Evolutionary conservation across 2,329 filamentous ascomycete species (phyloP), one percentile per base, ranked within the genome.

Genomic region (Neoascochyta sp.): DNA sequence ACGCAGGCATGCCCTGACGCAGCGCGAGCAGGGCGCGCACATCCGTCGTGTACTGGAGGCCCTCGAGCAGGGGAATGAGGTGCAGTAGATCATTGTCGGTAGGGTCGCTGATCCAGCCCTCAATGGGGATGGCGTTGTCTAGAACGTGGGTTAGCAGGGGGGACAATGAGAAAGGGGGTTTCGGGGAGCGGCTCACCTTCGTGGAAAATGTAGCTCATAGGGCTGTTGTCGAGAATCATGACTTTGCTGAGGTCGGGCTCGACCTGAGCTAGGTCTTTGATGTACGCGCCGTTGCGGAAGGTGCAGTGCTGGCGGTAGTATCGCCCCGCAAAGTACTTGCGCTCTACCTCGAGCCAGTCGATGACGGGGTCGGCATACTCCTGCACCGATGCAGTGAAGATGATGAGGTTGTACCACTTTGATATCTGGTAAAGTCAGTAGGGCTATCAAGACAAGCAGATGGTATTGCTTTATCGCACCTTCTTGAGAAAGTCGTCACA

Each of bases 51-150:
- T 96, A 95, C 68, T 96, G 92, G 55, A 98, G 68, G 11, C 87
- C 92, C 67, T 98, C 92, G 24, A 98, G 73, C 52, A 96, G 72
- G 17, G 92, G 92, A 36, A 98, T 81, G 38, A 98, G 74, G 64
- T 96, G 87, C 63, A 96, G 75, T 45, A 98, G 73, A 59, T 95
- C 90, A 60, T 89, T 92, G 66, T 98, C 92, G 15, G 92, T 96
- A 13, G 92, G 92, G 67, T 98, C 92, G 63, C 83, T 95, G 67
- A 98, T 96, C 92, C 92, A 98, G 57, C 92, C 92, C 69, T 96
- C 90, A 59, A 98, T 96, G 3, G 92, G 92, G 54, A 98, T 95
- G 28, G 92, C 92, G 68, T 98, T 98, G 64, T 98, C 92, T 98
- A n/a, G 55, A 36, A 27, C 24, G 17, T 8, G 11, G 4, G 22